Percentiles rank a stretch among this genome's conserved stretches.
Evolutionary conservation across 1,284 basidiomycete genomes (phyloP).

Genomic region (Ustilago curta): DNA sequence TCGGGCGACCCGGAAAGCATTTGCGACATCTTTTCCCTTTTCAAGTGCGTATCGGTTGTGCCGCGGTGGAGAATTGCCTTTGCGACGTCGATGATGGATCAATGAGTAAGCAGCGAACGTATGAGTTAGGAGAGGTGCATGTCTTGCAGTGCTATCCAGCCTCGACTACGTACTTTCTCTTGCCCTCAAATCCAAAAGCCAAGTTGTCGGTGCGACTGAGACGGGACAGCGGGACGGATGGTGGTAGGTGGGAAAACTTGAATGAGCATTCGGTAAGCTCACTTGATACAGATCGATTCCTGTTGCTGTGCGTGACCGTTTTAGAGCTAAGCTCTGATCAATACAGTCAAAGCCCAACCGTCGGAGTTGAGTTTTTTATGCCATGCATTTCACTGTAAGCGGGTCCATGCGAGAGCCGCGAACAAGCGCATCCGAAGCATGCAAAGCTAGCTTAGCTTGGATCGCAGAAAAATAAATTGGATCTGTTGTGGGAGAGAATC

Average conservation of each 20-base stretch:
- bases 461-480: conserved; percentile 1
- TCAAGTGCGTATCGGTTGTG: too few species aligned
- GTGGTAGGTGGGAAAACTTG: too few species aligned
- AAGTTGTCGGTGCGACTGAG: too few species aligned
- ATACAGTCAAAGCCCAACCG: not conserved
- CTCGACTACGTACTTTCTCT: too few species aligned
- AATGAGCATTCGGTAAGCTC: not conserved
- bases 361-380: not conserved
- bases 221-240: too few species aligned
- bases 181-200: too few species aligned
- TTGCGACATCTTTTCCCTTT: conserved; percentile 28
- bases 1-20: conserved; percentile 47
- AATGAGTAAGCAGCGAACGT: too few species aligned
- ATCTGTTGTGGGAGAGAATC: not conserved
- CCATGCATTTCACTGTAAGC: not conserved
- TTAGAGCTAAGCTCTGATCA: not conserved
- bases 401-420: conserved; percentile 2
- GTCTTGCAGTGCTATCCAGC: too few species aligned
- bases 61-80: not conserved
- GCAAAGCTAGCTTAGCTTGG: too few species aligned
- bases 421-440: not conserved
- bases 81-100: too few species aligned
- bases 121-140: too few species aligned
- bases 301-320: not conserved
- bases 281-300: not conserved